These are phyloP conservation scores for Boeremia lycopersici DNA, from an alignment of 2,329 filamentous ascomycete genomes.

Conservation along the genomic window DNA sequence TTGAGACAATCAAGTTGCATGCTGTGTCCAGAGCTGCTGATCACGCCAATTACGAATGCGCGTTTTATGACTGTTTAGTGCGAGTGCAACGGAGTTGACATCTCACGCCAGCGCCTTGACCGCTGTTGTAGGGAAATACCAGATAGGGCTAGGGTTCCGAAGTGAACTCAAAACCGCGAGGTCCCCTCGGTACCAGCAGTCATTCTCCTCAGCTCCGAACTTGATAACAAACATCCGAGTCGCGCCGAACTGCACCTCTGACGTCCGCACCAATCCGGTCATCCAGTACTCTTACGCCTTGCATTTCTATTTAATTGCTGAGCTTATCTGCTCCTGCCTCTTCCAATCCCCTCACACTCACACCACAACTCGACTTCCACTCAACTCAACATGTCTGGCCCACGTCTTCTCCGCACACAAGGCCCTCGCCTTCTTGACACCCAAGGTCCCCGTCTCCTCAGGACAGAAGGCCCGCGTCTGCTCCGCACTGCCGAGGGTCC, in stretches of 20 bases:
- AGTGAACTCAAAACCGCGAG: conserved; percentile 14
- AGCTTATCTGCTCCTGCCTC: conserved; percentile 9
- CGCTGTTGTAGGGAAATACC: conserved; percentile 11
- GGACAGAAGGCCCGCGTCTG: conserved; percentile 8
- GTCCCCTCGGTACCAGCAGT: conserved; percentile 7
- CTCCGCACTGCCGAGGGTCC: conserved; percentile 16
- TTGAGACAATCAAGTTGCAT: conserved; percentile 15
- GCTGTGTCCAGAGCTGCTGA: conserved; percentile 17
- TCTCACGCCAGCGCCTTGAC: conserved; percentile 20
- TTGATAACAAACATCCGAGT: conserved; percentile 12
- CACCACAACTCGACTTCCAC: background rate
- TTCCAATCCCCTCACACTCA: background rate
- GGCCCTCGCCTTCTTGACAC: conserved; percentile 14
- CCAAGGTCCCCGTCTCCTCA: conserved; percentile 12
- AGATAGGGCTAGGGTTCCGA: conserved; percentile 11
- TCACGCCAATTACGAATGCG: conserved; percentile 14
- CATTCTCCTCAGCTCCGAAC: conserved; percentile 11
- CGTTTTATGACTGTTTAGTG: conserved; percentile 19
- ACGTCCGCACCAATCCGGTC: conserved; percentile 9
- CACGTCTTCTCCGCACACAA: conserved; percentile 18
- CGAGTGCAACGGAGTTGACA: conserved; percentile 8
- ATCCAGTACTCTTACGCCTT: conserved; percentile 3
- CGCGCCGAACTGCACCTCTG: conserved; percentile 8
- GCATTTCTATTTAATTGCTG: conserved; percentile 9
- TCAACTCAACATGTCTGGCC: conserved; percentile 12